Evolutionary conservation across 371 early-diverging fungal species (phyloP), one percentile per base, ranked within the genome.

Genomic region (Capillidium heterosporum): DNA sequence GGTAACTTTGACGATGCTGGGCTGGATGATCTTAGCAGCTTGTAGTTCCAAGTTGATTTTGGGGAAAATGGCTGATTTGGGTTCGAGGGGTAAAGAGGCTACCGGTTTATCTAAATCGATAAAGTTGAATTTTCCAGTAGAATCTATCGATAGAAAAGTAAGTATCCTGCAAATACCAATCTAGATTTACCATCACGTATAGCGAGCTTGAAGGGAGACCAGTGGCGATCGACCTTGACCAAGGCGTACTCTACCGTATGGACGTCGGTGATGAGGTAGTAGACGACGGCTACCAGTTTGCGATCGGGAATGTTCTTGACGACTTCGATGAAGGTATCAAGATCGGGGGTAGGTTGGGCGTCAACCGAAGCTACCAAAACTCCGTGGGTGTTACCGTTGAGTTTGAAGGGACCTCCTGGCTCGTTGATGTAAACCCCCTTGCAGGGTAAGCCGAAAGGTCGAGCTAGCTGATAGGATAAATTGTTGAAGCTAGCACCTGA

Each of bases 401-500:
- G 71, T 42, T 81, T 73, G 56, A 87, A 82, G 78, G 85, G 75
- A 29, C 81, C 81, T 23, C 61, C 63, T 8, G 67, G 66, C 48
- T 67, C 66, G 15, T 63, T 58, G 2, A 91, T 84, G 64, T 87
- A 89, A 19, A 92, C 88, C 11, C 93, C 89, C 1, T 77, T 70
- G 10, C 74, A 70, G 3, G 86, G 80, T 23, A 85, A 65, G 26
- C 77, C 73, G 60, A 80, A 85, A 1, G 77, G 75, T 43, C 82
- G 72, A 0, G 91, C 91, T 40, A 90, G 73, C 66, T 90, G 90
- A 63, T 87, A 91, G 17, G 84, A 82, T 4, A 91, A 61, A 52
- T 89, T 78, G 66, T 89, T 82, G 28, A 90, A 66, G 23, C 78
- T 74, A 13, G 80, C 81, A 39, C 91, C 95, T 43, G 92, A 92